Evolutionary conservation across 2,329 filamentous ascomycete species (phyloP).

Genomic region (Akanthomyces lecanii): DNA sequence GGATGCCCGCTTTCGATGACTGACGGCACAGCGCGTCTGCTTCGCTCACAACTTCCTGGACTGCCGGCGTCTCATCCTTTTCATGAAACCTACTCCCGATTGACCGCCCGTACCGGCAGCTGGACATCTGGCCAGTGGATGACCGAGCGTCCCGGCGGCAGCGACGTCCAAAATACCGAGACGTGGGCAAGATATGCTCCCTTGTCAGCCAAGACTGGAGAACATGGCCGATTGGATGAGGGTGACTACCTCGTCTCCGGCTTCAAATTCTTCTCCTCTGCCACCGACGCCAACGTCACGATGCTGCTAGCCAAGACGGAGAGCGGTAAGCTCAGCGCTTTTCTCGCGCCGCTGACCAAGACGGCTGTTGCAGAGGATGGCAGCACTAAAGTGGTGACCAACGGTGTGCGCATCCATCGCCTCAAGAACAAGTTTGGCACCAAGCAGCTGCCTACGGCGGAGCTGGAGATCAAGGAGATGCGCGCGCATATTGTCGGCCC

Average conservation of each 20-base stretch:
- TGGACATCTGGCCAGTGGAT: conserved; percentile 21
- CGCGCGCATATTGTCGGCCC: conserved; percentile 17
- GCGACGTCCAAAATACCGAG: conserved; percentile 19
- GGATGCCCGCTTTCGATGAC: conserved; percentile 18
- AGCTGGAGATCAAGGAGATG: conserved; percentile 17
- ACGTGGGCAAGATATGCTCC: conserved; percentile 17
- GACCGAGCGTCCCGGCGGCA: conserved; percentile 19
- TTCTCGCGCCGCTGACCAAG: conserved; percentile 18
- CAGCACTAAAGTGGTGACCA: conserved; percentile 7
- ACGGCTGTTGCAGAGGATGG: conserved; percentile 8
- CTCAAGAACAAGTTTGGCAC: conserved; percentile 20
- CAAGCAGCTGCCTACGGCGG: conserved; percentile 19
- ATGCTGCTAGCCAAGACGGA: conserved; percentile 19
- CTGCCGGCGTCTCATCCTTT: conserved; percentile 17
- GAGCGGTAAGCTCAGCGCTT: conserved; percentile 18
- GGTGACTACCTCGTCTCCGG: conserved; percentile 20
- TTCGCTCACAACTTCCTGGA: conserved; percentile 6
- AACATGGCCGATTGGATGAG: conserved; percentile 13
- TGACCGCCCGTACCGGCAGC: conserved; percentile 8
- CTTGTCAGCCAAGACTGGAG: neutral
- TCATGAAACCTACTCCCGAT: conserved; percentile 11
- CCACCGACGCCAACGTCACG: conserved; percentile 18
- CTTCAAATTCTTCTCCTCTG: conserved; percentile 20
- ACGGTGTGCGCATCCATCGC: conserved; percentile 19
- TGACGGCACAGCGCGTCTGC: conserved; percentile 17